Evolutionary conservation across 306 rosid genomes (phyloP).

Genomic region (Vigna radiata): DNA sequence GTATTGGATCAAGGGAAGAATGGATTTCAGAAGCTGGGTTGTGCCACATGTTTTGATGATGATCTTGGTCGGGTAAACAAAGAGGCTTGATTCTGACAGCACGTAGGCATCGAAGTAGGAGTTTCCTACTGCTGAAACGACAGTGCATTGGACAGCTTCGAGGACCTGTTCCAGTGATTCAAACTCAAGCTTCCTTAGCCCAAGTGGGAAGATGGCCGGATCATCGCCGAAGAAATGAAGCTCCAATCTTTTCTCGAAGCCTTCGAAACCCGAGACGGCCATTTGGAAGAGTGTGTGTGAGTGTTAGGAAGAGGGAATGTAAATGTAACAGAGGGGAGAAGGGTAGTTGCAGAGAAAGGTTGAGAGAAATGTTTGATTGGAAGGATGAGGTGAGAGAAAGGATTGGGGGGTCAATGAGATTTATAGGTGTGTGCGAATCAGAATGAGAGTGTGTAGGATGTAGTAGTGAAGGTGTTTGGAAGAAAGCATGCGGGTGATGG

Average conservation of each 20-base stretch:
- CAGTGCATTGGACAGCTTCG: conserved; percentile 85
- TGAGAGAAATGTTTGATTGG: conserved; percentile 18
- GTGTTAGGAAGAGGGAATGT: conserved; percentile 27
- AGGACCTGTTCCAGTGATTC: conserved; percentile 69
- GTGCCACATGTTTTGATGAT: conserved; percentile 98
- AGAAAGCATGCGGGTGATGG: conserved; percentile 96
- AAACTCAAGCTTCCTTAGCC: conserved; percentile 69
- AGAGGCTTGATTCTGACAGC: conserved; percentile 94
- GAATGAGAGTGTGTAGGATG: conserved; percentile 41
- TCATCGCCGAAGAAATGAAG: conserved; percentile 92
- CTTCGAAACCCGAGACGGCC: conserved; percentile 96
- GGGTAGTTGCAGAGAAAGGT: conserved; percentile 15
- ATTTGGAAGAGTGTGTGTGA: conserved; percentile 40
- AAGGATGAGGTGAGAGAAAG: conserved; percentile 58
- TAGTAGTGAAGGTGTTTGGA: conserved; percentile 49
- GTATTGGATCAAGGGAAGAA: conserved; percentile 70
- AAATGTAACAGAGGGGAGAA: conserved; percentile 54
- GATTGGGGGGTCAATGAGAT: conserved; percentile 65
- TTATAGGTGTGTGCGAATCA: conserved; percentile 72
- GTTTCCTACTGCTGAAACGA: conserved; percentile 92
- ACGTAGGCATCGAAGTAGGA: conserved; percentile 86
- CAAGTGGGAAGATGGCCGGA: conserved; percentile 58
- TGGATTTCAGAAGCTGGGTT: conserved; percentile 94
- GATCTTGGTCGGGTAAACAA: conserved; percentile 91
- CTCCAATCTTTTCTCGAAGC: conserved; percentile 89